Base-by-base conservation (phyloP, 2,329 filamentous ascomycete species). In the Hymenoscyphus fructigenus region DNA sequence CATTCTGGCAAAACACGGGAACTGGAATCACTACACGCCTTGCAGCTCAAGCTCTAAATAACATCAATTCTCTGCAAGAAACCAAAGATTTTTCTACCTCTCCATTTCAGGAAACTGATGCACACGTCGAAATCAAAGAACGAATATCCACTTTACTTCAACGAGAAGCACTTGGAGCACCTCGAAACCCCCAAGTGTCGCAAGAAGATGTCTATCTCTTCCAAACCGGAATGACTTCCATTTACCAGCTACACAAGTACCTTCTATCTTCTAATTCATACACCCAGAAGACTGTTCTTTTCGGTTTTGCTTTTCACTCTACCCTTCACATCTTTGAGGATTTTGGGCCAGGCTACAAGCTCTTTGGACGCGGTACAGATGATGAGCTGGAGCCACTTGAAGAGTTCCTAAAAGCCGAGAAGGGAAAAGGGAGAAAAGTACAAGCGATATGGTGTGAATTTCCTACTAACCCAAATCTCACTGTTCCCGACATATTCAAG, bases 231-330 rank as follows among this genome's bases (percentile, higher is more conserved):
- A 87, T 87, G 84, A 80, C 80, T 0, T 78, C 80, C 29, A 80
- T 87, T 12, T 83, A 79, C 62, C 74, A 78, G 28, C 66, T 78
- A 1, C 80, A 81, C 41, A 75, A 76, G 50, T 74, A 77, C 2
- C 69, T 85, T 10, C 65, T 75, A 2, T 69, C 73, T 29, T 69
- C 76, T 34, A 75, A 77, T 1, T 12, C n/a, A 9, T 20, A 15
- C 3, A 73, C 76, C 0, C 71, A 76, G 2, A 77, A 75, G 38
- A 75, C 78, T 5, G 78, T 81, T 6, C 74, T 82, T 14, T 76
- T 86, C 29, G 84, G 84, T 7, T 74, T 83, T n/a, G 74, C 82
- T 2, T 87, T 86, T 69, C 79, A 83, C 67, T 80, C 78, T 65
- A 84, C 82, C 0, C 78, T 79, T 41, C 78, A 82, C 41, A 67